Evolutionary conservation across 2,329 filamentous ascomycete species (phyloP).

Genomic region (Curvularia sp.): DNA sequence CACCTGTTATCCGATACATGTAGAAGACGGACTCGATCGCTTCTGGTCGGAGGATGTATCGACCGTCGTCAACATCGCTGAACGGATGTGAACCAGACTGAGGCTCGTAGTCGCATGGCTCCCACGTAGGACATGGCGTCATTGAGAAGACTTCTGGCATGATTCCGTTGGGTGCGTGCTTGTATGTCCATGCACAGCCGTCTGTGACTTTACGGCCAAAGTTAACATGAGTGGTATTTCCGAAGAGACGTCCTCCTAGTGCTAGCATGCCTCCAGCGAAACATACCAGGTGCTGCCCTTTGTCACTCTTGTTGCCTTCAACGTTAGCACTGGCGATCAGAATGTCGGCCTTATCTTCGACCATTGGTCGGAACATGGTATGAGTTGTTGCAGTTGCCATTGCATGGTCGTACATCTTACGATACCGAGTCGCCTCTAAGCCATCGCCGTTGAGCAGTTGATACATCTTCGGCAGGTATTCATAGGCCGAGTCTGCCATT

Average conservation of each 20-base stretch:
- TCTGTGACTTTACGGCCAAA: constrained; percentile 65
- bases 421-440: constrained; percentile 57
- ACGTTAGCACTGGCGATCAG: constrained; percentile 34
- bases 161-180: constrained; percentile 62
- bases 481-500: constrained; percentile 48
- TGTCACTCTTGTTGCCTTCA: constrained; percentile 52
- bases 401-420: constrained; percentile 63
- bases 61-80: constrained; percentile 47
- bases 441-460: constrained; percentile 55
- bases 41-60: constrained; percentile 61
- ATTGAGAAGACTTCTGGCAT: constrained; percentile 61
- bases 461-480: constrained; percentile 57
- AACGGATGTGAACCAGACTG: constrained; percentile 49
- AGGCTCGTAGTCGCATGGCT: constrained; percentile 51
- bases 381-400: constrained; percentile 54
- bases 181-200: constrained; percentile 68
- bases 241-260: constrained; percentile 64
- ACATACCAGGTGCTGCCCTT: constrained; percentile 64
- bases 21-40: constrained; percentile 67
- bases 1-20: constrained; percentile 66
- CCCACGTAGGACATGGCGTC: constrained; percentile 52
- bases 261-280: constrained; percentile 69
- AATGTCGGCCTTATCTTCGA: constrained; percentile 55
- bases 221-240: constrained; percentile 60
- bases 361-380: constrained; percentile 61